A percentile compares a stretch with the other conserved stretches of the same genome.
Conservation (phyloP, 768 basidiomycete genomes). For the Tylopilus rubrobrunneus region DNA sequence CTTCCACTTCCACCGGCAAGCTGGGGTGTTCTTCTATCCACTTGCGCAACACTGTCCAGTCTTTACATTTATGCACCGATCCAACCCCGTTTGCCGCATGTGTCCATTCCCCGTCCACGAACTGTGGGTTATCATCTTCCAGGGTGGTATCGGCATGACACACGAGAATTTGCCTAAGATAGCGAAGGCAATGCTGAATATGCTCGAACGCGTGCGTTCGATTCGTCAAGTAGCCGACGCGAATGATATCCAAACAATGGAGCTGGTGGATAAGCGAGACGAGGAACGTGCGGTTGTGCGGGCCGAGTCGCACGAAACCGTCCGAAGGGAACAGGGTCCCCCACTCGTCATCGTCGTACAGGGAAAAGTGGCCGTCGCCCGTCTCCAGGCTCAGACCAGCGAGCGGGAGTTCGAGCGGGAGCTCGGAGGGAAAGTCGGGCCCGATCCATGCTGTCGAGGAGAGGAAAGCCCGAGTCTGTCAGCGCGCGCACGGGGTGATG, state of each 20-base stretch:
- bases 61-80: slow-evolving; percentile 30
- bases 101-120: slow-evolving; percentile 19
- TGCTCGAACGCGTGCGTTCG: slow-evolving; percentile 27
- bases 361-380: slow-evolving; percentile 26
- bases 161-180: slow-evolving; percentile 36
- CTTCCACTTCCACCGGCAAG: slow-evolving; percentile 16
- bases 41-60: slow-evolving; percentile 31
- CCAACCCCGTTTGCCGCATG: slow-evolving; percentile 31
- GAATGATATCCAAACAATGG: slow-evolving; percentile 42
- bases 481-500: neutral
- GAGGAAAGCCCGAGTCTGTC: neutral
- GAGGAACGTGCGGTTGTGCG: slow-evolving; percentile 31
- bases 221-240: slow-evolving; percentile 26
- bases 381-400: slow-evolving; percentile 27
- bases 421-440: slow-evolving; percentile 30
- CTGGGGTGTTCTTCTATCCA: slow-evolving; percentile 29
- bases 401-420: slow-evolving; percentile 27
- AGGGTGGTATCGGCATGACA: slow-evolving; percentile 39
- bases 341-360: slow-evolving; percentile 35
- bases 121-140: slow-evolving; percentile 31
- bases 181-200: slow-evolving; percentile 37
- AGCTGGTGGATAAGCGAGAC: slow-evolving; percentile 45
- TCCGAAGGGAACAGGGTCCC: slow-evolving; percentile 31
- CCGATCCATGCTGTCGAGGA: slow-evolving; percentile 24
- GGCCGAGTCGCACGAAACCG: slow-evolving; percentile 34